A percentile compares a stretch with the other conserved stretches of the same genome.
Evolutionary conservation across 2,329 filamentous ascomycete genomes (phyloP).

Genomic region (Dothistroma pini): DNA sequence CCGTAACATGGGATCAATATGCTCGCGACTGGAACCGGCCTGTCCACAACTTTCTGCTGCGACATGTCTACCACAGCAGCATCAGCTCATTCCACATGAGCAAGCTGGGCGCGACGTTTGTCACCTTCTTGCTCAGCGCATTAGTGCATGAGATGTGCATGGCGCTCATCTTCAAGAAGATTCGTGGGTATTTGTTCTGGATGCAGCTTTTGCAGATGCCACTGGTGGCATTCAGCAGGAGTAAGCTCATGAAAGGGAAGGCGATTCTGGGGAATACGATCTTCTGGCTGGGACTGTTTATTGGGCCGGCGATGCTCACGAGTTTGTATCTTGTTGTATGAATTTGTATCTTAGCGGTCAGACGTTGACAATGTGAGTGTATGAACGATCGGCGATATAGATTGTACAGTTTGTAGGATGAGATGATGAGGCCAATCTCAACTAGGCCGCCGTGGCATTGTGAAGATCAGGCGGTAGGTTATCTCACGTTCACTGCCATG

Average conservation of each 20-base stretch:
- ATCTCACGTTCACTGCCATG: not conserved
- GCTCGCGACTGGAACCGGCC: slow-evolving; percentile 79
- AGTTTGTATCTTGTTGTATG: slow-evolving; percentile 47
- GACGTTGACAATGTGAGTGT: not conserved
- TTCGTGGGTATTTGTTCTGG: slow-evolving; percentile 69
- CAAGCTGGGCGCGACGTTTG: slow-evolving; percentile 67
- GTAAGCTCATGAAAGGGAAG: slow-evolving; percentile 60
- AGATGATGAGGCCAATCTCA: not conserved
- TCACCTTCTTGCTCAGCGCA: slow-evolving; percentile 70
- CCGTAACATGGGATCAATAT: slow-evolving; percentile 67
- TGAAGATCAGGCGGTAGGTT: not conserved
- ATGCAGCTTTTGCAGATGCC: slow-evolving; percentile 73
- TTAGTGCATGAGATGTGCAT: slow-evolving; percentile 73
- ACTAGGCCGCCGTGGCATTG: not conserved
- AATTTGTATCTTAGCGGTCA: not conserved
- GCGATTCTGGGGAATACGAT: slow-evolving; percentile 67
- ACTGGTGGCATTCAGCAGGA: slow-evolving; percentile 63
- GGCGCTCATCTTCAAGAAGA: slow-evolving; percentile 76
- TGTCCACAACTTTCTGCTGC: slow-evolving; percentile 71
- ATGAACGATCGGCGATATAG: not conserved
- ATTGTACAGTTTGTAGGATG: not conserved
- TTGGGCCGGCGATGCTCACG: slow-evolving; percentile 63
- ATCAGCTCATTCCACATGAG: slow-evolving; percentile 70
- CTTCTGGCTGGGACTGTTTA: slow-evolving; percentile 77
- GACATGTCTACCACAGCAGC: slow-evolving; percentile 75